These are phyloP conservation scores for Phtheirospermum japonicum DNA, from an alignment of 257 asterid genomes.

Conservation along the genomic window DNA sequence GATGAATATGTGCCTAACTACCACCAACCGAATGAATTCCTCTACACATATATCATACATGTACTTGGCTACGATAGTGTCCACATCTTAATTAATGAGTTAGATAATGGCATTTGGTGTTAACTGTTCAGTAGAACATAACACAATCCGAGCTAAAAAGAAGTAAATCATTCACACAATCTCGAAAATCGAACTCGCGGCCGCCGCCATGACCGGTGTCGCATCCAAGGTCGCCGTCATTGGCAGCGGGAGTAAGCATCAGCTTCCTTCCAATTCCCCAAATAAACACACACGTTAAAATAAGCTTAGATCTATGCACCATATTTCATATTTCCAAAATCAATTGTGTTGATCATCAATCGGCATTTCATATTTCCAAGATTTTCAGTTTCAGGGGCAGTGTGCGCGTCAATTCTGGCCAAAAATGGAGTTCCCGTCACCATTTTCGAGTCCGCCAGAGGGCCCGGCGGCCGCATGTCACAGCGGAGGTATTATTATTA, in stretches of 20 bases:
- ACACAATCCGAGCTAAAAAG: too few relatives aligned
- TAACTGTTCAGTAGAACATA: background rate
- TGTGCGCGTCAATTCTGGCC: conserved; percentile 79
- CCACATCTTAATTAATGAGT: too few relatives aligned
- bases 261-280: background rate
- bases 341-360: background rate
- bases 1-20: too few relatives aligned
- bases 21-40: too few relatives aligned
- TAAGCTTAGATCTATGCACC: background rate
- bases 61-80: too few relatives aligned
- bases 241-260: conserved; percentile 80
- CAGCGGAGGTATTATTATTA: conserved; percentile 57
- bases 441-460: conserved; percentile 78
- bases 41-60: too few relatives aligned
- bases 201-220: conserved; percentile 49
- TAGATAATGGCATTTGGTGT: too few relatives aligned
- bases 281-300: background rate
- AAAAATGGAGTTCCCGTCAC: conserved; percentile 77
- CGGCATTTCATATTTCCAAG: background rate
- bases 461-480: conserved; percentile 97
- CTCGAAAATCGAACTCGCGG: conserved; percentile 4
- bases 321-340: too few relatives aligned
- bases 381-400: conserved; percentile 84
- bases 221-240: conserved; percentile 77
- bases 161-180: background rate